Conservation (phyloP, 2,329 filamentous ascomycete genomes). For the Scleromitrula shiraiana region DNA sequence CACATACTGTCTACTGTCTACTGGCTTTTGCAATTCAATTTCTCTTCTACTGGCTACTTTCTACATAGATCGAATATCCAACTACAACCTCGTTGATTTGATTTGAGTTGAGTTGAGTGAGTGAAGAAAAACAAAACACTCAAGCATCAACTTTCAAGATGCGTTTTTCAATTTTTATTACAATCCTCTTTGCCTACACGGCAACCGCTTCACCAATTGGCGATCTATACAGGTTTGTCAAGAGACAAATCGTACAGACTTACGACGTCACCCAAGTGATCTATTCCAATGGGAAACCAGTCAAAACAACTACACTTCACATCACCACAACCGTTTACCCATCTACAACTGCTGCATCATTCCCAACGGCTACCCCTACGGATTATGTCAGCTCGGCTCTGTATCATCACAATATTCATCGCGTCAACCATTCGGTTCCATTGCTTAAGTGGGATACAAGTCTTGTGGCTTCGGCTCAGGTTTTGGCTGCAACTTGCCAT, state of each 20-base stretch:
- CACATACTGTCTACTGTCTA: no score
- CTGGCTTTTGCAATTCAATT: no score
- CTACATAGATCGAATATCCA: no score
- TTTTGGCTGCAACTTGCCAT: slow-evolving; percentile 11
- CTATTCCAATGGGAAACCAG: slow-evolving; percentile 6
- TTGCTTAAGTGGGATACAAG: slow-evolving; percentile 3
- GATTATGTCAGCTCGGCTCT: slow-evolving; percentile 9
- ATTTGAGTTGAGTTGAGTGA: no score
- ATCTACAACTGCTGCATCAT: slow-evolving; percentile 6
- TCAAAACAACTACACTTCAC: slow-evolving; percentile 4
- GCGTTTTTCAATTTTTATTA: slow-evolving; percentile 4
- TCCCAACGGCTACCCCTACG: slow-evolving; percentile 8
- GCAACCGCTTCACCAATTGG: slow-evolving; percentile 6
- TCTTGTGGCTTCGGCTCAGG: slow-evolving; percentile 8
- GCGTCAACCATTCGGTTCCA: slow-evolving; percentile 10
- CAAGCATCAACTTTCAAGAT: not conserved
- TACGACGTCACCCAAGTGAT: slow-evolving; percentile 7
- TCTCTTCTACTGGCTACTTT: slow-evolving; percentile 4
- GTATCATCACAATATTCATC: slow-evolving; percentile 11
- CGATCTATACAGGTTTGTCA: not conserved
- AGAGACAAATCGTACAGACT: slow-evolving; percentile 3
- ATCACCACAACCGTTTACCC: slow-evolving; percentile 8
- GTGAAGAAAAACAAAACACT: not conserved
- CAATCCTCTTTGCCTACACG: slow-evolving; percentile 2
- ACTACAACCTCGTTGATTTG: no score